These are phyloP conservation scores for Eleusine coracana DNA, from an alignment of 176 grass and related monocot genomes.

Conservation along the genomic window DNA sequence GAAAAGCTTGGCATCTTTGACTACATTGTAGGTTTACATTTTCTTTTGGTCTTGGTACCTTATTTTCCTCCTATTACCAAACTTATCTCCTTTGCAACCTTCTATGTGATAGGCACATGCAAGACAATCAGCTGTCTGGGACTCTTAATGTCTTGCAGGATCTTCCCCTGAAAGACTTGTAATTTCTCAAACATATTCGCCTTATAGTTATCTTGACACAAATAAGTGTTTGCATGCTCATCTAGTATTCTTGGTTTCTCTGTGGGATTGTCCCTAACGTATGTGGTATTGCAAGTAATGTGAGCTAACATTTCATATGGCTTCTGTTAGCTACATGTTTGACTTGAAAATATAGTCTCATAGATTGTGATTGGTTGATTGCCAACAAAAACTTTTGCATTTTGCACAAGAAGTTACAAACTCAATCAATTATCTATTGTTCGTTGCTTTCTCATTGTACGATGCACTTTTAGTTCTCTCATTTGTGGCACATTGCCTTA, in stretches of 20 bases:
- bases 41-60: slow-evolving; percentile 1
- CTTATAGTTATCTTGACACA: background rate
- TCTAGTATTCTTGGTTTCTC: slow-evolving; percentile 20
- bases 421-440: background rate
- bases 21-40: slow-evolving; percentile 71
- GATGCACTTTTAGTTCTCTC: slow-evolving; percentile 4
- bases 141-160: slow-evolving; percentile 76
- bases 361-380: slow-evolving; percentile 2
- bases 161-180: slow-evolving; percentile 90
- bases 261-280: slow-evolving; percentile 14
- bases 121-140: slow-evolving; percentile 83
- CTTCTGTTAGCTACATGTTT: background rate
- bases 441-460: slow-evolving; percentile 3
- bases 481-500: background rate
- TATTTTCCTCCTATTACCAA: background rate
- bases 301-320: slow-evolving; percentile 20
- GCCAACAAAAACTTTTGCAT: background rate
- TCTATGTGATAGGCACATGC: slow-evolving; percentile 60
- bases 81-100: slow-evolving; percentile 19
- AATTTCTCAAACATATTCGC: slow-evolving; percentile 28
- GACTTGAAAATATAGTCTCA: slow-evolving; percentile 15
- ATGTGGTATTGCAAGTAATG: slow-evolving; percentile 23
- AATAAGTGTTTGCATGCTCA: slow-evolving; percentile 26
- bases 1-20: slow-evolving; percentile 82
- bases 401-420: background rate